Conservation (phyloP, 139 green algal species). For the Chlamydomonas schloesseri region DNA sequence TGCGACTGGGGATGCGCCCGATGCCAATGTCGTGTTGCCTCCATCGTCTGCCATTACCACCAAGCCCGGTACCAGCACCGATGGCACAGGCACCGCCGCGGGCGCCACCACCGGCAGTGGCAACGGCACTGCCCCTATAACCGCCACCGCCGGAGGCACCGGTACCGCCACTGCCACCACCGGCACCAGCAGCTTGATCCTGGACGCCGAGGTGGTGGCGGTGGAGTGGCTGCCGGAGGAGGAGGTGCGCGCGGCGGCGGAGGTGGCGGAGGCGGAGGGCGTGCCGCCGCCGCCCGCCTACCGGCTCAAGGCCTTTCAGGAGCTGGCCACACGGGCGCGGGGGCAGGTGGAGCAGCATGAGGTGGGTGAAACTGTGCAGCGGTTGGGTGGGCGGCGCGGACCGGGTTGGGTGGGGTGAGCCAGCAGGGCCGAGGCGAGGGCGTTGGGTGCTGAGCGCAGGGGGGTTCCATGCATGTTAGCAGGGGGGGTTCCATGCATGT, state of each 20-base stretch:
- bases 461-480: no score
- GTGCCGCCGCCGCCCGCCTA: constrained; percentile 21
- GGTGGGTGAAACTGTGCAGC: no score
- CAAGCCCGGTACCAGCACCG: no score
- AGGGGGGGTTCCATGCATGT: no score
- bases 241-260: neutral
- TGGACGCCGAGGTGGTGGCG: constrained; percentile 90
- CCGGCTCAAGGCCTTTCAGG: constrained; percentile 86
- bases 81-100: no score
- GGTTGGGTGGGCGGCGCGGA: neutral
- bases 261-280: neutral
- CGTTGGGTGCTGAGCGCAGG: neutral
- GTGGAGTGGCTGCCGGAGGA: constrained; percentile 63
- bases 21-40: no score
- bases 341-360: constrained; percentile 52
- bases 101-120: no score
- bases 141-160: constrained; percentile 4
- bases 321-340: constrained; percentile 82
- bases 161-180: no score
- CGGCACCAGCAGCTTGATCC: constrained; percentile 55
- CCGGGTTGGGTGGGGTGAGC: no score
- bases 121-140: neutral
- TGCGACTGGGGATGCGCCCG: no score
- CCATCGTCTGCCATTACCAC: no score
- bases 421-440: neutral